Percentiles rank a stretch among this genome's conserved stretches.
Conservation (phyloP, 805 yeast species). For the Cyberlindnera meyerae region DNA sequence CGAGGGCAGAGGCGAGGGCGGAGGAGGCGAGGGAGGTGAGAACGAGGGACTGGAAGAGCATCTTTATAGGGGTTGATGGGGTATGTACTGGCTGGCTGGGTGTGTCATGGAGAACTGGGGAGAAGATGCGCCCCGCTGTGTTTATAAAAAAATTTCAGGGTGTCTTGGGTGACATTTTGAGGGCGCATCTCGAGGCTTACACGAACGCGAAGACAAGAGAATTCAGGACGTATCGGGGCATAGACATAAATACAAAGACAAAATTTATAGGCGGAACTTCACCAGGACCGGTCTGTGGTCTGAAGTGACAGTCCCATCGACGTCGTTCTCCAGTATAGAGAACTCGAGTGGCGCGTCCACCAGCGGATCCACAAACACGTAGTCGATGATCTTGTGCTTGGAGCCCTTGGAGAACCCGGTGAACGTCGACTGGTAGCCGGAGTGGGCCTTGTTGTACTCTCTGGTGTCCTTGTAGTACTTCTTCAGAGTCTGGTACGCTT, state of each 20-base stretch:
- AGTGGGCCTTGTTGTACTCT: constrained; percentile 25
- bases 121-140: too few species aligned
- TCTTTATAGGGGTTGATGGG: too few species aligned
- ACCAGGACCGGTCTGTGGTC: constrained; percentile 45
- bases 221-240: too few species aligned
- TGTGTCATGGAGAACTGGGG: too few species aligned
- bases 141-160: too few species aligned
- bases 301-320: too few species aligned
- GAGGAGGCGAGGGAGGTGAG: constrained; percentile 5
- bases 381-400: constrained; percentile 30
- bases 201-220: too few species aligned
- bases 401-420: constrained; percentile 41
- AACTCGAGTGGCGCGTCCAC: constrained; percentile 20
- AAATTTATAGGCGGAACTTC: constrained; percentile 19
- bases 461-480: constrained; percentile 36
- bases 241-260: not conserved
- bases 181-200: too few species aligned
- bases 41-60: constrained; percentile 10
- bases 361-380: constrained; percentile 21
- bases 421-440: constrained; percentile 42
- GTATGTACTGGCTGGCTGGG: too few species aligned
- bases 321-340: constrained; percentile 33
- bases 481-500: constrained; percentile 35
- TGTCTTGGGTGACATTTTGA: too few species aligned
- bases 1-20: constrained; percentile 9